Percentiles rank a stretch among this genome's conserved stretches.
Evolutionary conservation across 2,329 filamentous ascomycete genomes (phyloP).

Genomic region (Drechslera avenae): DNA sequence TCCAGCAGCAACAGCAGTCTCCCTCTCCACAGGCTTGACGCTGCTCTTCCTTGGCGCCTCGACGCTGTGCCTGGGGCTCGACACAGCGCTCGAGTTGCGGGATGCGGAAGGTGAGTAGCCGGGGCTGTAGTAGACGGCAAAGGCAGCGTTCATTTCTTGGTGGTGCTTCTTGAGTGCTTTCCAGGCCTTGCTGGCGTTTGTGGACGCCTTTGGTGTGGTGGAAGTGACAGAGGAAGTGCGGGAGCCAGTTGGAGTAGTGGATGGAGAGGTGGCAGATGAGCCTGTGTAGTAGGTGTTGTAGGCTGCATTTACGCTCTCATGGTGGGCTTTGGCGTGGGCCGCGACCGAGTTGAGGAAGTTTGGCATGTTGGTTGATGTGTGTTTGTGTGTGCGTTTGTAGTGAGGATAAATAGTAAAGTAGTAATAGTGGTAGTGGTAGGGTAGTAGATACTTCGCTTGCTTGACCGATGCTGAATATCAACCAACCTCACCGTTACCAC

Average conservation of each 20-base stretch:
- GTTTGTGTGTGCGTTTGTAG: constrained; percentile 3
- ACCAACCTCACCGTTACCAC: constrained; percentile 3
- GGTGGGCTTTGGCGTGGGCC: constrained; percentile 38
- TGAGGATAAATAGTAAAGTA: background rate
- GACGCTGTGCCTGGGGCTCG: constrained; percentile 20
- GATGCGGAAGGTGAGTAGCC: constrained; percentile 17
- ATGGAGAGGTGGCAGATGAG: constrained; percentile 15
- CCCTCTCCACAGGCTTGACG: constrained; percentile 8
- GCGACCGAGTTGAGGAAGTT: constrained; percentile 32
- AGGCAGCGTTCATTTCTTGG: constrained; percentile 38
- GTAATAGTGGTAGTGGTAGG: background rate
- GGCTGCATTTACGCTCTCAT: constrained; percentile 37
- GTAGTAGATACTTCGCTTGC: constrained; percentile 11
- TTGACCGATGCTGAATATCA: constrained; percentile 15
- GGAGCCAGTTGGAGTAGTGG: constrained; percentile 16
- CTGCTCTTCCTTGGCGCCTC: constrained; percentile 16
- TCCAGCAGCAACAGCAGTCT: too few relatives aligned
- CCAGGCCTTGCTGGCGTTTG: constrained; percentile 33
- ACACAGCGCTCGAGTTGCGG: constrained; percentile 10
- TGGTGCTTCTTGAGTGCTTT: constrained; percentile 40
- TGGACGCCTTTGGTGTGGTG: constrained; percentile 17
- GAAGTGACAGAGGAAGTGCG: constrained; percentile 26
- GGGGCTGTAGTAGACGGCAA: constrained; percentile 33
- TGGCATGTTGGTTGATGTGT: constrained; percentile 24
- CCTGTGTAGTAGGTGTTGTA: constrained; percentile 31